Base-by-base conservation (phyloP, 2,329 filamentous ascomycete species). In the Aspergillus sp. region DNA sequence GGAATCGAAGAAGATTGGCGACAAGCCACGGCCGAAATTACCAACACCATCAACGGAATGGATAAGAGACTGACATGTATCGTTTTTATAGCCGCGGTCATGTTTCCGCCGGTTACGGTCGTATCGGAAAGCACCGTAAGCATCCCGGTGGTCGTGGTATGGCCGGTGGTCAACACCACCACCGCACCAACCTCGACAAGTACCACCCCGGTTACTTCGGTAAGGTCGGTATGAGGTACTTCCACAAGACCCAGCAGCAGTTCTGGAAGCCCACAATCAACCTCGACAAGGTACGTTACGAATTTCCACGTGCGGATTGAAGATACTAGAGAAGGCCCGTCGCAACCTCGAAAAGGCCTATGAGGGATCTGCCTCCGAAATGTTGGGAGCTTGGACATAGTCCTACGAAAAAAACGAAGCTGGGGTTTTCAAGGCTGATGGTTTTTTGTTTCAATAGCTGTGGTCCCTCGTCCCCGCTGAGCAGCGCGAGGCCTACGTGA, bases 201-300 rank as follows among this genome's bases (percentile, higher is more conserved):
- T 92, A 93, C 88, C 91, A 96, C 78, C 92, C 93, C 65, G 95
- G 95, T 91, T 98, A 98, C 90, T 98, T 97, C 82, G 91, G 91
- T 83, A 96, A 97, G 85, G 90, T 93, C 72, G 90, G 90, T 83
- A 93, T 93, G 90, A 85, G 90, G 76, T 89, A 93, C 84, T 97
- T 96, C 90, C 93, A 98, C 87, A 93, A 95, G 83, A 88, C 91
- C 77, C 86, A 88, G 76, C 93, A 93, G 86, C 90, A 96, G 78
- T 92, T 93, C 87, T 99, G 93, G 95, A 97, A 96, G 85, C 95
- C 95, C 68, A 87, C 91, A 72, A 90, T 99, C 89, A 99, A 99
- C 87, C 84, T 99, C 73, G 95, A 98, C 83, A 99, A 98, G 90
- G 90, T 93, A 81, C 74, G 81, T 76, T 66, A 44, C n/a, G 46